A percentile compares a stretch with the other conserved stretches of the same genome.
Conservation (phyloP, 1,284 basidiomycete genomes). For the Singerocomus rubriflavus region DNA sequence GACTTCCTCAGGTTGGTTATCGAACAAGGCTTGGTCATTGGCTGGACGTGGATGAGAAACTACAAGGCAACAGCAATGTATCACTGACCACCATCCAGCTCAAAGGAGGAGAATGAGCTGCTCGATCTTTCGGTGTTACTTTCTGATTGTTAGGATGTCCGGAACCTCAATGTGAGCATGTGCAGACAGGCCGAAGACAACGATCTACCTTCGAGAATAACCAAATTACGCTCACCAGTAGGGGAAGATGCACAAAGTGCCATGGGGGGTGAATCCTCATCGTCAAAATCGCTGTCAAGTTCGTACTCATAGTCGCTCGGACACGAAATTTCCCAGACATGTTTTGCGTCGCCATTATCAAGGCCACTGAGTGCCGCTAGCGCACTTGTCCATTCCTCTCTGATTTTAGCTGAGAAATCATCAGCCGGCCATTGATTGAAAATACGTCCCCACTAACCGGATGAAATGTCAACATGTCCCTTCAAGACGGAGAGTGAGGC, state of each 20-base stretch:
- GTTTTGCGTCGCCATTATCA: neutral
- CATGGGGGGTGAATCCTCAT: constrained; percentile 11
- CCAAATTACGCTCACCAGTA: neutral
- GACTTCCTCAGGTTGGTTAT: constrained; percentile 5
- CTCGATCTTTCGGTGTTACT: neutral
- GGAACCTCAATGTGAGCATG: neutral
- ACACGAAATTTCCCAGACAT: constrained; percentile 12
- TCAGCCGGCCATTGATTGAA: constrained; percentile 3
- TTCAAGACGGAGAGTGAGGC: constrained; percentile 19
- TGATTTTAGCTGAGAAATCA: constrained; percentile 8
- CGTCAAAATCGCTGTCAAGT: constrained; percentile 27
- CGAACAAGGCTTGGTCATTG: constrained; percentile 1
- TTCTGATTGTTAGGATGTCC: constrained; percentile 11
- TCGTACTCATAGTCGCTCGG: constrained; percentile 22
- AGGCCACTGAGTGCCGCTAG: neutral
- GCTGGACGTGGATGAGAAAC: constrained; percentile 14
- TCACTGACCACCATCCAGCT: constrained; percentile 9
- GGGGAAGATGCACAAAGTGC: neutral
- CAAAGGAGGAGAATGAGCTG: constrained; percentile 11
- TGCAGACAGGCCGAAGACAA: neutral
- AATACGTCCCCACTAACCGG: constrained; percentile 8
- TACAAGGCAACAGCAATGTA: neutral
- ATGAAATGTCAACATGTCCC: constrained; percentile 10
- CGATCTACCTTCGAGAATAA: constrained; percentile 6
- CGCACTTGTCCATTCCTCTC: constrained; percentile 7